Conservation (phyloP, 805 yeast species). For the Saturnispora hagleri region DNA sequence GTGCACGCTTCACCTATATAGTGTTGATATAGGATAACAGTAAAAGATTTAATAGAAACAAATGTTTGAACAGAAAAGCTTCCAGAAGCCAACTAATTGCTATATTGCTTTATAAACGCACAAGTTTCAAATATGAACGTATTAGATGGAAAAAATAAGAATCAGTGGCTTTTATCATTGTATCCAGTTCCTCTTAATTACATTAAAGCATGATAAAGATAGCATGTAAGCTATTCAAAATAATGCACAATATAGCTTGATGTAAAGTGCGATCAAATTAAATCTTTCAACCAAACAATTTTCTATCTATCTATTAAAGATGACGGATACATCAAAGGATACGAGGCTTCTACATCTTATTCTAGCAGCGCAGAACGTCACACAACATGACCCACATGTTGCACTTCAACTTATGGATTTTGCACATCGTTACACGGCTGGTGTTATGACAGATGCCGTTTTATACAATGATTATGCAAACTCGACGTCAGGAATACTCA, state of each 20-base stretch:
- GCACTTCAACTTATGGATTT: slow-evolving; percentile 95
- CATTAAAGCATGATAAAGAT: too few species aligned
- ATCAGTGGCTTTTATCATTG: too few species aligned
- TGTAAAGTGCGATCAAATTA: not conserved
- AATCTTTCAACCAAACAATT: not conserved
- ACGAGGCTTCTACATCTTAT: slow-evolving; percentile 72
- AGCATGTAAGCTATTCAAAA: not conserved
- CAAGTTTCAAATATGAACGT: not conserved
- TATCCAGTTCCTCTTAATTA: too few species aligned
- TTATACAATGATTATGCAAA: slow-evolving; percentile 78
- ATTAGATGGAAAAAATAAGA: not conserved
- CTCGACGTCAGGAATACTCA: slow-evolving; percentile 31
- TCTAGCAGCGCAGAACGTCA: slow-evolving; percentile 88
- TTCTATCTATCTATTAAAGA: not conserved
- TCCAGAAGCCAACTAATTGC: too few species aligned
- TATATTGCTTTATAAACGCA: too few species aligned
- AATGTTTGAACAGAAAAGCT: too few species aligned
- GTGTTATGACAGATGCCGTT: slow-evolving; percentile 82
- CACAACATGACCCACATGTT: slow-evolving; percentile 89
- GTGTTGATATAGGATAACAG: too few species aligned
- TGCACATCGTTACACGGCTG: slow-evolving; percentile 81
- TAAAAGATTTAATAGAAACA: too few species aligned
- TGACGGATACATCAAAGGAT: slow-evolving; percentile 2
- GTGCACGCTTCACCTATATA: too few species aligned
- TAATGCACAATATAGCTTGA: not conserved